Percentiles rank a stretch among this genome's conserved stretches.
phyloP scores from a whole-genome alignment of 352 stramenopile species.

The Pythium guiyangense region DNA sequence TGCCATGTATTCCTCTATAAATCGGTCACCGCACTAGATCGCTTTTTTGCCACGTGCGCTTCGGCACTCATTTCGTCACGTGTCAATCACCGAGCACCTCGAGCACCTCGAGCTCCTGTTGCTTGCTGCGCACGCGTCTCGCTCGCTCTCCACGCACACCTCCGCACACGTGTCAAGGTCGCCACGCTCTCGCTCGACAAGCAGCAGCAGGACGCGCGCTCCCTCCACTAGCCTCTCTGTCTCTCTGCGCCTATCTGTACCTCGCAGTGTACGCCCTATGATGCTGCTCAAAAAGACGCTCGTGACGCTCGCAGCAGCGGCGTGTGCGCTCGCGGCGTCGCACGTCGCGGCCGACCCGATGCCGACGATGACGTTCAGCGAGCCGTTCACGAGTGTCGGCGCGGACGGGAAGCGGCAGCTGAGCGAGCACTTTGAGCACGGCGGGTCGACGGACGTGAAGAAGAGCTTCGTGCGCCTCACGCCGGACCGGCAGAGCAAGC shows the following conservation, averaged over 20 bases:
- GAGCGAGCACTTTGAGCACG: slow-evolving; percentile 42
- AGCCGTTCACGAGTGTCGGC: slow-evolving; percentile 62
- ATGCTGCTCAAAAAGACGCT: slow-evolving; percentile 18
- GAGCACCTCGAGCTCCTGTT: background rate
- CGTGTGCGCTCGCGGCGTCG: background rate
- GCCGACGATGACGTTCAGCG: slow-evolving; percentile 39
- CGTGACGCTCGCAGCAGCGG: slow-evolving; percentile 19
- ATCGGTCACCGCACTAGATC: no score
- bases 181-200: no score
- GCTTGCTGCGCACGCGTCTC: background rate
- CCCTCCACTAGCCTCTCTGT: background rate
- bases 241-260: background rate
- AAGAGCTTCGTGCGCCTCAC: slow-evolving; percentile 83
- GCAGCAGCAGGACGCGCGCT: no score
- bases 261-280: background rate
- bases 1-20: no score
- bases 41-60: background rate
- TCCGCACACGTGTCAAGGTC: background rate
- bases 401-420: slow-evolving; percentile 50
- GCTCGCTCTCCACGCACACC: background rate
- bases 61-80: background rate
- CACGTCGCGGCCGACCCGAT: slow-evolving; percentile 10
- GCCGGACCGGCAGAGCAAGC: slow-evolving; percentile 76
- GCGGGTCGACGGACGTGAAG: slow-evolving; percentile 68
- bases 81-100: background rate